Evolutionary conservation across 1,139 yeast genomes (phyloP).

Genomic region (Debaryomycetaceae sp.): DNA sequence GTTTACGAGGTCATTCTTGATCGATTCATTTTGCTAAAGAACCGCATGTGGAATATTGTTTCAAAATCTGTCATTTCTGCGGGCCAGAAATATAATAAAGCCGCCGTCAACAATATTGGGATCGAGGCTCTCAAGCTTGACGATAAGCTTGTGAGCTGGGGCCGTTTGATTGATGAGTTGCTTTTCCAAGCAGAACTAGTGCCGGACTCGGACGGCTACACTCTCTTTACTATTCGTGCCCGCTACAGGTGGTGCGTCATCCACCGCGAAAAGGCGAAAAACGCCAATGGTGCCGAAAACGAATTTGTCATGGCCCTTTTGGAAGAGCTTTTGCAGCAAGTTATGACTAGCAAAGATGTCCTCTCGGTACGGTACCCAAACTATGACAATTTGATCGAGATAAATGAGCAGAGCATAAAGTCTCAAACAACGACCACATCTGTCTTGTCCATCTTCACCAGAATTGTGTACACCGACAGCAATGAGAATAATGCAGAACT

Average conservation of each 20-base stretch:
- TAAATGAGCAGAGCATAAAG: constrained; percentile 40
- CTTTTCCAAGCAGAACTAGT: neutral
- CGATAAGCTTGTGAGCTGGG: constrained; percentile 33
- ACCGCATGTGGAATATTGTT: constrained; percentile 12
- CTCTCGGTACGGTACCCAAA: constrained; percentile 24
- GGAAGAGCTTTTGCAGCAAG: constrained; percentile 9
- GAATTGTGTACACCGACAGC: constrained; percentile 34
- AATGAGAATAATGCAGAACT: constrained; percentile 33
- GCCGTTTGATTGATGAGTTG: constrained; percentile 9
- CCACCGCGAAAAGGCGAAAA: constrained; percentile 20
- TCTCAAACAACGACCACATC: constrained; percentile 58
- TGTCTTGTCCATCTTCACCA: constrained; percentile 57
- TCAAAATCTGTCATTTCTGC: constrained; percentile 11
- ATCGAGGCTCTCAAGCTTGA: constrained; percentile 26
- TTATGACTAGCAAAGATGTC: constrained; percentile 3
- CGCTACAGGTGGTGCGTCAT: constrained; percentile 28
- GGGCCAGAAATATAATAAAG: constrained; percentile 12
- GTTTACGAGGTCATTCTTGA: constrained; percentile 53
- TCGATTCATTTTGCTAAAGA: constrained; percentile 22
- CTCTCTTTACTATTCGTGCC: constrained; percentile 1
- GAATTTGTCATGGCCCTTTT: constrained; percentile 16
- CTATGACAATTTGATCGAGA: constrained; percentile 47
- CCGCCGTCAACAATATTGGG: constrained; percentile 17
- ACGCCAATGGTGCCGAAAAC: constrained; percentile 21
- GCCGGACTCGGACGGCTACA: neutral